Conservation (phyloP, 2,329 filamentous ascomycete species). For the Fusarium piperis region DNA sequence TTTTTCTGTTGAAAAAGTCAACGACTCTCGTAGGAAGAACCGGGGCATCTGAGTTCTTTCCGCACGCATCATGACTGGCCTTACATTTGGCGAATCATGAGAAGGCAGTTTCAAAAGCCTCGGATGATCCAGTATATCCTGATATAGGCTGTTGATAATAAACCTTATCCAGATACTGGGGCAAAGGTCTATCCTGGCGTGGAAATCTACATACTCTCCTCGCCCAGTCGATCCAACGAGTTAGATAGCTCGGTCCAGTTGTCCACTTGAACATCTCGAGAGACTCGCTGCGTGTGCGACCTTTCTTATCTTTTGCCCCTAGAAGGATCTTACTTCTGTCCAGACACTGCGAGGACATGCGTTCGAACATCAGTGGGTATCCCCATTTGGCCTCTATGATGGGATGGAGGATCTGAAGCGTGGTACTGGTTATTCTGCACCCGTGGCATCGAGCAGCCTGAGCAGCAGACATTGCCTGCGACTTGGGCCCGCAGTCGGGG, state of each 20-base stretch:
- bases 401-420: not conserved
- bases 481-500: not conserved
- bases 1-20: no score
- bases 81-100: no score
- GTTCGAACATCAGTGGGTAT: not conserved
- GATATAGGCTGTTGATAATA: not conserved
- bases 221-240: not conserved
- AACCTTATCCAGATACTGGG: not conserved
- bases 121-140: no score
- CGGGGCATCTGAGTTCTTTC: no score
- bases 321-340: not conserved
- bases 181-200: not conserved
- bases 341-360: not conserved
- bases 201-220: not conserved
- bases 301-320: not conserved
- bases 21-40: no score
- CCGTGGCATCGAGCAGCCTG: not conserved
- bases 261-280: not conserved
- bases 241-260: not conserved
- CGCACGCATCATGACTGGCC: no score
- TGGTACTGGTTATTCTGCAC: not conserved
- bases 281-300: not conserved
- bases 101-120: no score
- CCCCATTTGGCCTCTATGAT: not conserved
- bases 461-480: not conserved